These are phyloP conservation scores for Monosporozyma aerobia DNA, from an alignment of 805 yeast genomes.

Conservation along the genomic window DNA sequence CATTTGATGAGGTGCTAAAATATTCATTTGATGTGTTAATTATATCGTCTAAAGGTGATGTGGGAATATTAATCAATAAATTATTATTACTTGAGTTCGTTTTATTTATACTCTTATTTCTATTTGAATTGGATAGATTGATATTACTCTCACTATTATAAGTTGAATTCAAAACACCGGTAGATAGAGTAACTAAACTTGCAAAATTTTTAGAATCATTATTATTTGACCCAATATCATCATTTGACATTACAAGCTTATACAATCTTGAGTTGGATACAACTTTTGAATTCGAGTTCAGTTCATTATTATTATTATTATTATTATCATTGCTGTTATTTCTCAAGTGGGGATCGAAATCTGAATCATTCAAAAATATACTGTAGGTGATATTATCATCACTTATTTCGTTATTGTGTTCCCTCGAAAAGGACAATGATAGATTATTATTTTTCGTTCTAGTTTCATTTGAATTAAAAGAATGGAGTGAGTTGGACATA, in stretches of 20 bases:
- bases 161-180: slow-evolving; percentile 5
- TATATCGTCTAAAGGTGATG: neutral
- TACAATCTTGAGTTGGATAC: neutral
- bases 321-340: neutral
- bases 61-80: neutral
- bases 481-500: neutral
- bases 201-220: neutral
- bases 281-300: neutral
- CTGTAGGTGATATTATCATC: neutral
- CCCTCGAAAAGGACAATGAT: neutral
- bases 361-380: slow-evolving; percentile 1
- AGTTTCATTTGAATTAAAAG: neutral
- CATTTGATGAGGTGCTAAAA: neutral
- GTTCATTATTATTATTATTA: neutral
- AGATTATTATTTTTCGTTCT: neutral
- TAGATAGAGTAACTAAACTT: slow-evolving; percentile 10
- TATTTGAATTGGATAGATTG: neutral
- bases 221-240: neutral
- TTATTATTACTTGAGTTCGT: neutral
- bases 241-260: neutral
- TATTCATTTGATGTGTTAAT: slow-evolving; percentile 1
- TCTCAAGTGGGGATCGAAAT: neutral
- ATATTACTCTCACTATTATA: neutral
- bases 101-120: neutral
- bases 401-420: neutral